Base-by-base conservation (phyloP, 2,329 filamentous ascomycete genomes). In the Ascochyta fabae region DNA sequence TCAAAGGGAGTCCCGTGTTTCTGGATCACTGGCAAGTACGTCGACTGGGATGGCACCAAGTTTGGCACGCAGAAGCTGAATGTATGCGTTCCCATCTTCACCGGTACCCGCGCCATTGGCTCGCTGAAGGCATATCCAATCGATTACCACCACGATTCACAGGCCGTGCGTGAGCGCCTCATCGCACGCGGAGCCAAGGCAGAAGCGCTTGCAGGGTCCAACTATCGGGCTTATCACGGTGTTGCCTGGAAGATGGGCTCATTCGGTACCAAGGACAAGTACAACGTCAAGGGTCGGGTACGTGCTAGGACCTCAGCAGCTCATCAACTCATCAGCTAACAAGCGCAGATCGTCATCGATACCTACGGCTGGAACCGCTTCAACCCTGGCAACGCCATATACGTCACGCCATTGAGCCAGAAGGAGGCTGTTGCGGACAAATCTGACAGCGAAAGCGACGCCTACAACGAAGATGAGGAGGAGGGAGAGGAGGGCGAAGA, bases 161-260 rank as follows among this genome's bases (percentile, higher is more conserved):
- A 83, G 4, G 81, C 82, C 31, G 62, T 96, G 38, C 86, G 85
- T 47, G 76, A 81, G 54, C 80, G 86, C 48, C 83, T 96, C 23
- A 84, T 96, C 49, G 86, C 89, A 64, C 87, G 92, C 2, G 92
- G 92, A 34, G 91, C 90, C 79, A 90, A 89, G 62, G 96, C 96
- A 68, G 88, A 92, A 16, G 77, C 84, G 2, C 81, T 96, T 29
- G 84, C 87, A 56, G 91, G 92, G 9, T 88, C 91, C 70, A 86
- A 94, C 65, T 96, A 94, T 78, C 69, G 86, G 85, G 78, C 94
- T 91, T 80, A 80, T 89, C 73, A 93, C 90, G 75, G 88, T 92
- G 75, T 74, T 48, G 80, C 81, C 19, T 56, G 53, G 53, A 56
- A 23, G 33, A 34, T 51, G 47, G 53, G 53, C 15, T 40, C 44